Conservation (phyloP, 1,139 yeast genomes). For the Pichia sorboxylosa region DNA sequence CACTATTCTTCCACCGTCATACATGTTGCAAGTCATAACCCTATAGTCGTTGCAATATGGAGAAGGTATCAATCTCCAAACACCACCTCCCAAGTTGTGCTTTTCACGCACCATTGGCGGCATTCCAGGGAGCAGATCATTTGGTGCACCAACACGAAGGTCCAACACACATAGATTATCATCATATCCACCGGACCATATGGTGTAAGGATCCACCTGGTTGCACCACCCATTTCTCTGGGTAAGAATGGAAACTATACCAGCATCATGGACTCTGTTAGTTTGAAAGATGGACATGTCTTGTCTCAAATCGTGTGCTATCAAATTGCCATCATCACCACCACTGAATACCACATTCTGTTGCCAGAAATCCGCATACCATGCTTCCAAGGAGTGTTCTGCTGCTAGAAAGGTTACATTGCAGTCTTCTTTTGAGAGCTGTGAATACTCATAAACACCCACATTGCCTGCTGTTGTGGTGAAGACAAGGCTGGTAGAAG, state of each 20-base stretch:
- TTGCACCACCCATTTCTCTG: conserved; percentile 16
- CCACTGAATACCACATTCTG: conserved; percentile 65
- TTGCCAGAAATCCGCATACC: conserved; percentile 75
- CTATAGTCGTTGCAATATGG: conserved; percentile 29
- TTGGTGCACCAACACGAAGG: conserved; percentile 35
- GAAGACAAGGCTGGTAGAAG: conserved; percentile 25
- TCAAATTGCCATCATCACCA: conserved; percentile 74
- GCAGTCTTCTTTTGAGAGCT: conserved; percentile 5
- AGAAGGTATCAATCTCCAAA: conserved; percentile 76
- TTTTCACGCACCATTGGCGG: conserved; percentile 35
- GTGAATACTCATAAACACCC: conserved; percentile 26
- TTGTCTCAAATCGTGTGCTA: conserved; percentile 61
- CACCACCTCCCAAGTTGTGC: conserved; percentile 77
- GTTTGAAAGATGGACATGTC: conserved; percentile 40
- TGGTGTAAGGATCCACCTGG: conserved; percentile 31
- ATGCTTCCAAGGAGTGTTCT: conserved; percentile 66
- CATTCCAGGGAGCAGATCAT: conserved; percentile 32
- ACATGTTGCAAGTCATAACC: conserved; percentile 82
- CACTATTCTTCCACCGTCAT: conserved; percentile 77
- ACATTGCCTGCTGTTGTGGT: conserved; percentile 53
- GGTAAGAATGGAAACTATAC: conserved; percentile 68
- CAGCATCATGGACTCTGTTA: conserved; percentile 65
- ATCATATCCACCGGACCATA: conserved; percentile 92
- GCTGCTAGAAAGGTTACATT: conserved; percentile 1
- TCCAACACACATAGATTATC: conserved; percentile 65